These are phyloP conservation scores for Hyaloscypha hepaticicola DNA, from an alignment of 495 filamentous ascomycete species.

Conservation along the genomic window DNA sequence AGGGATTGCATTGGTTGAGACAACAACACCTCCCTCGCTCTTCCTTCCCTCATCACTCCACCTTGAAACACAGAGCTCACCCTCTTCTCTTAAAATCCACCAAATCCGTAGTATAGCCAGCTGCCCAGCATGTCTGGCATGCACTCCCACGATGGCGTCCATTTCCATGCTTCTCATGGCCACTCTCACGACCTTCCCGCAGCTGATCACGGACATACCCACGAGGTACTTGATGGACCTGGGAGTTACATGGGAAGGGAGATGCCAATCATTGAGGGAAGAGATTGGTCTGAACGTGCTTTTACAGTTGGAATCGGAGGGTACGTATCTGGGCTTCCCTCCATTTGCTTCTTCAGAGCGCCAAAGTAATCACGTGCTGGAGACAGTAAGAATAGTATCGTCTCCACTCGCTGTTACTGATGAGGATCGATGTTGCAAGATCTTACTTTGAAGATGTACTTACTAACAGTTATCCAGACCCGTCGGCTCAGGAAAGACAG, in stretches of 20 bases:
- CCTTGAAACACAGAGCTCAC: not conserved
- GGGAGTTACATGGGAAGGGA: slow-evolving; percentile 89
- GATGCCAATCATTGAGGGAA: slow-evolving; percentile 85
- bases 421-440: not conserved
- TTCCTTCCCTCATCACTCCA: not conserved
- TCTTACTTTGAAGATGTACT: not conserved
- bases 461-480: slow-evolving; percentile 56
- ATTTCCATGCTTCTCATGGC: slow-evolving; percentile 38
- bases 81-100: not conserved
- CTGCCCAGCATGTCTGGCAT: slow-evolving; percentile 19
- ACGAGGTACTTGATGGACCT: slow-evolving; percentile 94
- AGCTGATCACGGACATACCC: slow-evolving; percentile 87
- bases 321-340: slow-evolving; percentile 54
- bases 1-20: not conserved
- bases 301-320: slow-evolving; percentile 97
- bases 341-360: not conserved
- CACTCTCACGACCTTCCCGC: slow-evolving; percentile 62
- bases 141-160: slow-evolving; percentile 6
- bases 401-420: too few species aligned
- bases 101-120: not conserved
- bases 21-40: too few species aligned
- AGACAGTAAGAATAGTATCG: too few species aligned
- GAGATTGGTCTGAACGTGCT: slow-evolving; percentile 86
- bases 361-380: slow-evolving; percentile 14
- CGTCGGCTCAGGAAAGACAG: slow-evolving; percentile 96